A percentile compares a stretch with the other conserved stretches of the same genome.
phyloP scores from a whole-genome alignment of 2,329 filamentous ascomycete genomes.

The Xylaria polymorpha region DNA sequence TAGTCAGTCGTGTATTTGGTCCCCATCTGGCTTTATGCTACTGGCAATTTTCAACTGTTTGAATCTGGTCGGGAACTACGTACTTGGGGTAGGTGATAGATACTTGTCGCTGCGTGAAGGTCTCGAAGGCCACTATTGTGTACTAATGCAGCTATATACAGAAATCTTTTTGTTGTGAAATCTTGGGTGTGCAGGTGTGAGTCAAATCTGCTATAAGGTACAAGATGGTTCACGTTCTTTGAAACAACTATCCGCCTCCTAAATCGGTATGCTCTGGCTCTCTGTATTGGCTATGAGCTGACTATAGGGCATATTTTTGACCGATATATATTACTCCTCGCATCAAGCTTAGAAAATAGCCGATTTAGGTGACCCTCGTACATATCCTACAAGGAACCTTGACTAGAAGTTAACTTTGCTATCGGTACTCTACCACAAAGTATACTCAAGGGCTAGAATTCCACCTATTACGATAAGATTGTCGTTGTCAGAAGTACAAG shows the following conservation, averaged over 20 bases:
- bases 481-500: background rate
- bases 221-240: background rate
- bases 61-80: no score
- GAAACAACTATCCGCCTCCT: background rate
- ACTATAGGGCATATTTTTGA: background rate
- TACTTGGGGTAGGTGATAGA: no score
- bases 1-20: background rate
- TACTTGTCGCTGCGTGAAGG: no score
- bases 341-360: no score
- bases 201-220: no score
- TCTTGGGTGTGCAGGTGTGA: no score
- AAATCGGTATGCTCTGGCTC: background rate
- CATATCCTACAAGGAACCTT: background rate
- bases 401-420: background rate
- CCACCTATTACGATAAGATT: background rate
- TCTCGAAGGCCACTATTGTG: no score
- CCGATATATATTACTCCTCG: background rate
- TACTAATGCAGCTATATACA: no score
- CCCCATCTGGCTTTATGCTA: background rate
- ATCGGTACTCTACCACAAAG: background rate
- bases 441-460: background rate
- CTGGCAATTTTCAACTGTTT: background rate
- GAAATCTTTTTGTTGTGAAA: no score
- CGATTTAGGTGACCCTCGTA: no score
- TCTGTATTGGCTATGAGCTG: background rate